phyloP scores from a whole-genome alignment of 2,329 filamentous ascomycete species.

The Phaeosphaeria sp. region DNA sequence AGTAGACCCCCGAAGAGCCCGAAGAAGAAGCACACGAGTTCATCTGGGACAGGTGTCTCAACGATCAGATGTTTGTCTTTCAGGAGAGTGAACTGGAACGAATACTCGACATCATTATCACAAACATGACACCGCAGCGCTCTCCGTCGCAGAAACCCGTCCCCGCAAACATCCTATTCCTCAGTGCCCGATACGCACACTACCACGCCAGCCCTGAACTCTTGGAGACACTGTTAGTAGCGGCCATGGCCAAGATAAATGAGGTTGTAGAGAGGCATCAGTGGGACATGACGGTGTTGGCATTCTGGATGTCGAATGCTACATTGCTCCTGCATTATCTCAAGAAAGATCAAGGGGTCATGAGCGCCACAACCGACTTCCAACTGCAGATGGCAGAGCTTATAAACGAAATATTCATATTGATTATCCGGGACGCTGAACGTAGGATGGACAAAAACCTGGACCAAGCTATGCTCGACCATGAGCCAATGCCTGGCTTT shows the following conservation, averaged over 20 bases:
- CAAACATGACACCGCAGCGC: constrained; percentile 95
- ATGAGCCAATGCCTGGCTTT: constrained; percentile 96
- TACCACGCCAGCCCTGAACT: constrained; percentile 92
- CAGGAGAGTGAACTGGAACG: constrained; percentile 91
- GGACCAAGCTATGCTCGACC: constrained; percentile 91
- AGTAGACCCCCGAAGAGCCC: constrained; percentile 70
- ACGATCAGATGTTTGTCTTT: constrained; percentile 99
- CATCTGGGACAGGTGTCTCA: constrained; percentile 90
- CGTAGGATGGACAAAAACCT: constrained; percentile 94
- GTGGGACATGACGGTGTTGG: constrained; percentile 99
- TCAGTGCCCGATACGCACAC: constrained; percentile 93
- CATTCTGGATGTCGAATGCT: constrained; percentile 98
- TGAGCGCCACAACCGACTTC: constrained; percentile 83
- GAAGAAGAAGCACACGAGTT: constrained; percentile 92
- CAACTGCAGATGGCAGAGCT: constrained; percentile 92
- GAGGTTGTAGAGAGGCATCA: constrained; percentile 93
- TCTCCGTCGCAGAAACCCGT: constrained; percentile 98
- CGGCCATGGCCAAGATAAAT: constrained; percentile 95
- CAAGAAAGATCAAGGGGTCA: constrained; percentile 87
- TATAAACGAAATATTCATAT: constrained; percentile 97
- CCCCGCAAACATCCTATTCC: constrained; percentile 94
- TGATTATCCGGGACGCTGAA: constrained; percentile 96
- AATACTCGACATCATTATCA: constrained; percentile 95
- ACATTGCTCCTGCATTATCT: constrained; percentile 95
- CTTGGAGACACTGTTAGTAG: constrained; percentile 77